A percentile compares a stretch with the other conserved stretches of the same genome.
These are phyloP conservation scores for Plasmodium adleri DNA, from an alignment of 169 alveolate genomes.

Conservation along the genomic window DNA sequence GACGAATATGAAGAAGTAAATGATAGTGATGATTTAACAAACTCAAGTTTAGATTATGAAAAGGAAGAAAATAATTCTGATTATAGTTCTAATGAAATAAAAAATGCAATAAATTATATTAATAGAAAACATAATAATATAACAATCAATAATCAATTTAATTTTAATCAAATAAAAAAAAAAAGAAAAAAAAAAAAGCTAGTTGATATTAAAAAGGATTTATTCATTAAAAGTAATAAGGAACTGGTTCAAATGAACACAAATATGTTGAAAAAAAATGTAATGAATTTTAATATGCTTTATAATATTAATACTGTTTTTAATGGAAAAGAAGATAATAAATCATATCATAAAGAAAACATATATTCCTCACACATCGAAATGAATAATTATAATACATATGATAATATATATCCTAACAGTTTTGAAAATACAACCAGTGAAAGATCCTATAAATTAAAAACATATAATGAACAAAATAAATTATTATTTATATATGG, in stretches of 20 bases:
- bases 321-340: neutral
- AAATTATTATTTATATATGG: conserved; percentile 66
- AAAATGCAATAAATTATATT: conserved; percentile 19
- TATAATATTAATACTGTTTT: conserved; percentile 13
- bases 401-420: neutral
- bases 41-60: neutral
- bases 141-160: neutral
- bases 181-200: conserved; percentile 8
- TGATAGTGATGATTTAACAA: neutral
- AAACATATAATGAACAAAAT: conserved; percentile 8
- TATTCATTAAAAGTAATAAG: conserved; percentile 31
- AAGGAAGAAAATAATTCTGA: conserved; percentile 12
- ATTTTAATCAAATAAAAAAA: conserved; percentile 4
- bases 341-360: neutral
- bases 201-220: conserved; percentile 24
- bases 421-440: neutral
- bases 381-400: neutral
- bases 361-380: neutral
- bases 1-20: neutral
- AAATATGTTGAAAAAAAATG: conserved; percentile 8
- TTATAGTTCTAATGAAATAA: conserved; percentile 7
- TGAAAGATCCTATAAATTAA: neutral
- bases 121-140: conserved; percentile 11
- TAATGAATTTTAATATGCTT: conserved; percentile 9
- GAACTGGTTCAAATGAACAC: conserved; percentile 27